Conservation (phyloP, 2,329 filamentous ascomycete genomes). For the Thelonectria blattea region DNA sequence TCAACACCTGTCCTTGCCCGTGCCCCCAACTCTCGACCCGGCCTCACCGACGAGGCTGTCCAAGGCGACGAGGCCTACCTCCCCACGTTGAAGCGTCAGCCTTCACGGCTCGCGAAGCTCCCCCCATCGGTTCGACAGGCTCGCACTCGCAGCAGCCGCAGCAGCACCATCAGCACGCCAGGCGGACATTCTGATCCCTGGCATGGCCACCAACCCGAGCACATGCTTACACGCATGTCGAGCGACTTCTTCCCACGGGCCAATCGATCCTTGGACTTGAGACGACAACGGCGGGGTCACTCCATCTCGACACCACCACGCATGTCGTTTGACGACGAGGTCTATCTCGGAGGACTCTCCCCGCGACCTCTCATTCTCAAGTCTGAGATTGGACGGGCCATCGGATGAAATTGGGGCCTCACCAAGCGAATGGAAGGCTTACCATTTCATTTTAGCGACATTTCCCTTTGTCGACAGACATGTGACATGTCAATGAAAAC, state of each 20-base stretch:
- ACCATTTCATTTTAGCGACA: conserved; percentile 18
- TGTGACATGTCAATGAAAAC: conserved; percentile 4
- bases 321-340: conserved; percentile 55
- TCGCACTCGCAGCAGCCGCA: conserved; percentile 54
- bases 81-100: conserved; percentile 56
- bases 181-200: conserved; percentile 49
- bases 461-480: conserved; percentile 6
- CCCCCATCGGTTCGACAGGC: conserved; percentile 46
- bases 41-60: conserved; percentile 66
- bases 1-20: conserved; percentile 60
- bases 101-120: conserved; percentile 60
- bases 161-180: conserved; percentile 49
- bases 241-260: conserved; percentile 39
- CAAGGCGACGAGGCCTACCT: conserved; percentile 67
- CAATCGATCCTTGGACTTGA: conserved; percentile 32
- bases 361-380: conserved; percentile 55
- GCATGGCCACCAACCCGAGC: conserved; percentile 46
- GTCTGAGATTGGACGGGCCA: conserved; percentile 59
- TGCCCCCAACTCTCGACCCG: conserved; percentile 67
- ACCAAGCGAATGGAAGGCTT: conserved; percentile 6
- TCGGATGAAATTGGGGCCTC: conserved; percentile 51
- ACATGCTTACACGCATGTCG: conserved; percentile 41
- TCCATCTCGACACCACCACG: conserved; percentile 49
- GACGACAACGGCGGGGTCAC: conserved; percentile 46
- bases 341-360: conserved; percentile 52